Evolutionary conservation across 768 basidiomycete species (phyloP).

Genomic region (Lactifluus subvellereus): DNA sequence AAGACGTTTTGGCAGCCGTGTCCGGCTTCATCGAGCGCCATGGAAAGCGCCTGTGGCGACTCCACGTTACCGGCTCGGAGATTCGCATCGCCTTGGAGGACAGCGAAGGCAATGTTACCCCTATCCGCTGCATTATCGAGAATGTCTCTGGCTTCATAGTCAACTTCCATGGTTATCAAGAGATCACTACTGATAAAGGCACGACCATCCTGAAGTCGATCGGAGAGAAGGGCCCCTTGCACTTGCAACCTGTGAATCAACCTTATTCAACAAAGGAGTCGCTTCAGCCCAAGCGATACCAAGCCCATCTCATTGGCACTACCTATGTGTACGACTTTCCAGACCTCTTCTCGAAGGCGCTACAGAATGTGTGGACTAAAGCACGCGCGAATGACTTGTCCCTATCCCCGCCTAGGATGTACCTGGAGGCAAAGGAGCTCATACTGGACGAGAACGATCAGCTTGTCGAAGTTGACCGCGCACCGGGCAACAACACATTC

Average conservation of each 20-base stretch:
- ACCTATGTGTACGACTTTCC: constrained; percentile 99
- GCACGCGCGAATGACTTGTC: constrained; percentile 58
- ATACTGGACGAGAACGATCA: constrained; percentile 92
- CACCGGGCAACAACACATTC: constrained; percentile 89
- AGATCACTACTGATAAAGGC: constrained; percentile 94
- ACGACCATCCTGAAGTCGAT: constrained; percentile 96
- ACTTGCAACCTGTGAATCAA: constrained; percentile 90
- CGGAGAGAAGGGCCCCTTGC: constrained; percentile 94
- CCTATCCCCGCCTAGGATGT: constrained; percentile 65
- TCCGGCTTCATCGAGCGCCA: constrained; percentile 99
- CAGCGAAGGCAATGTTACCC: constrained; percentile 88
- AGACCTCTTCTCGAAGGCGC: constrained; percentile 94
- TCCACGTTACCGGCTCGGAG: constrained; percentile 97
- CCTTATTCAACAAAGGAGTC: constrained; percentile 97
- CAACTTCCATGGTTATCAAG: constrained; percentile 97
- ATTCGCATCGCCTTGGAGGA: constrained; percentile 95
- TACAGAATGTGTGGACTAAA: constrained; percentile 88
- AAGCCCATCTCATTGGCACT: constrained; percentile 96
- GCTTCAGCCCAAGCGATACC: constrained; percentile 96
- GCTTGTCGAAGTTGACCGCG: constrained; percentile 83
- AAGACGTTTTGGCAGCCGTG: constrained; percentile 93
- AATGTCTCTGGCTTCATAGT: constrained; percentile 99
- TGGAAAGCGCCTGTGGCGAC: constrained; percentile 95
- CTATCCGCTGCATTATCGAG: constrained; percentile 96
- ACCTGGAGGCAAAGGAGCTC: constrained; percentile 83